A percentile compares a stretch with the other conserved stretches of the same genome.
These are phyloP conservation scores for Vigna reflexopilosa DNA, from an alignment of 306 rosid species.

Conservation along the genomic window DNA sequence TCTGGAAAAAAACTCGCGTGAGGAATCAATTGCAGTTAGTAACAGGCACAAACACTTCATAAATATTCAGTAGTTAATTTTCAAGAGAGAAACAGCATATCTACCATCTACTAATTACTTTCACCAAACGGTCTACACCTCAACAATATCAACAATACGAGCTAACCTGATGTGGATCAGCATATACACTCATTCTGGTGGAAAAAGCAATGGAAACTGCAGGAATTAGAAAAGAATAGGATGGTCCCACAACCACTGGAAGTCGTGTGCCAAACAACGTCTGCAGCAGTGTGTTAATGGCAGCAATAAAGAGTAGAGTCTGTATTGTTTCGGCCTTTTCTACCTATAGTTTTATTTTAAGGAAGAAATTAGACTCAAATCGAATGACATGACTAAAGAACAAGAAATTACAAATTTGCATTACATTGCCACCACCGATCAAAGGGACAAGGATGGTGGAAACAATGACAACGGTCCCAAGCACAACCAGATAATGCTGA, in stretches of 20 bases:
- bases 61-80: neutral
- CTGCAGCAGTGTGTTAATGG: constrained; percentile 79
- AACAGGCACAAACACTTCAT: constrained; percentile 32
- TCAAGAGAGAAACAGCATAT: constrained; percentile 6
- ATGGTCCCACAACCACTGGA: constrained; percentile 82
- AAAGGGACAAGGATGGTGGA: constrained; percentile 69
- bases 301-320: constrained; percentile 77
- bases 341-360: constrained; percentile 46
- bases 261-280: constrained; percentile 79
- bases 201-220: constrained; percentile 61
- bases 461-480: constrained; percentile 72
- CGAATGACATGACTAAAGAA: neutral
- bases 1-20: constrained; percentile 50
- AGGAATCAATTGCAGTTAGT: constrained; percentile 28
- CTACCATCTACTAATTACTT: neutral
- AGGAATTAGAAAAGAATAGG: constrained; percentile 77
- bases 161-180: constrained; percentile 74
- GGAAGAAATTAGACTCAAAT: neutral
- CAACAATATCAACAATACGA: neutral
- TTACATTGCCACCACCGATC: constrained; percentile 96
- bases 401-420: neutral
- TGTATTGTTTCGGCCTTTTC: constrained; percentile 88
- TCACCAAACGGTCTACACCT: neutral
- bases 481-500: constrained; percentile 81
- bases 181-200: constrained; percentile 52